phyloP scores from a whole-genome alignment of 768 basidiomycete genomes.

The Naganishia antarctica region DNA sequence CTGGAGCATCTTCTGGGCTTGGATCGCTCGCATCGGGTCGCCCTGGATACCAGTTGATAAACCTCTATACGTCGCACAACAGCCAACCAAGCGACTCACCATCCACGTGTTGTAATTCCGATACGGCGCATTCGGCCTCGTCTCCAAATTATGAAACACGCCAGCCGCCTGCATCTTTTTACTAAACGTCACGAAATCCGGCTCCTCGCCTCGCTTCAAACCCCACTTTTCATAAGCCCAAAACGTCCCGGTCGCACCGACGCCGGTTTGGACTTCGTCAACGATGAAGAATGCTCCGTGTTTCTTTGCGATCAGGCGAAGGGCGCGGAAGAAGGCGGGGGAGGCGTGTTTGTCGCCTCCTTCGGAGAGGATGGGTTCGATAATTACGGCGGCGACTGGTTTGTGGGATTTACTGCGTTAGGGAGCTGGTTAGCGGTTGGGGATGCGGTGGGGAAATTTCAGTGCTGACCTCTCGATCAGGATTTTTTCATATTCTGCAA shows the following conservation, averaged over 20 bases:
- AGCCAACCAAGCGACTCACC: constrained; percentile 26
- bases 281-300: constrained; percentile 52
- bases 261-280: constrained; percentile 52
- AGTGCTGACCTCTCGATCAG: constrained; percentile 13
- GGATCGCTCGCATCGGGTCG: constrained; percentile 49
- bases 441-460: background rate
- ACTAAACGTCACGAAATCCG: constrained; percentile 53
- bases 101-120: constrained; percentile 49
- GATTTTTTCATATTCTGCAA: constrained; percentile 46
- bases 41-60: too few species aligned
- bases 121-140: constrained; percentile 48
- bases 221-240: constrained; percentile 54
- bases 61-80: background rate
- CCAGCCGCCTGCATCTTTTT: constrained; percentile 53
- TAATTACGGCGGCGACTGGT: constrained; percentile 52
- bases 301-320: constrained; percentile 48
- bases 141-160: constrained; percentile 50
- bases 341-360: constrained; percentile 53
- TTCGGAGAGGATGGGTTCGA: constrained; percentile 52
- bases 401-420: constrained; percentile 43
- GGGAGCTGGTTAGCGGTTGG: too few species aligned
- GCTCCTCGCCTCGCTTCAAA: constrained; percentile 36
- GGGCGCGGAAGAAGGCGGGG: constrained; percentile 48
- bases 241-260: constrained; percentile 52
- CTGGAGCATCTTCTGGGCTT: constrained; percentile 49